A percentile compares a stretch with the other conserved stretches of the same genome.
These are phyloP conservation scores for Neofusicoccum ribis DNA, from an alignment of 2,329 filamentous ascomycete genomes.

Conservation along the genomic window DNA sequence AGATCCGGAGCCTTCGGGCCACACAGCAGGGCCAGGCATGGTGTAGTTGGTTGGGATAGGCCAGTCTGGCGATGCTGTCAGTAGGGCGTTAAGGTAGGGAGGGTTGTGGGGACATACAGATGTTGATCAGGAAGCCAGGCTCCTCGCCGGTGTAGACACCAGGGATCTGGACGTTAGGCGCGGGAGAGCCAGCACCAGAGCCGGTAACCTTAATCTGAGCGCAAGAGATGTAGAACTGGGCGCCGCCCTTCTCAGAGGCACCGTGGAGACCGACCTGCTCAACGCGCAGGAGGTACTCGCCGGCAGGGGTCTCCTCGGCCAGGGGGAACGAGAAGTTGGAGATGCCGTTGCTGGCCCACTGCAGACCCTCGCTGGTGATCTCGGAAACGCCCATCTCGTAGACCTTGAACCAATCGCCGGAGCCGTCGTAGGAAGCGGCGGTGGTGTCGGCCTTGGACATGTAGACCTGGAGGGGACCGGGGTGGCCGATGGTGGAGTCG, in stretches of 20 bases:
- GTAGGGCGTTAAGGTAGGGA: neutral
- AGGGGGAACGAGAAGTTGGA: slow-evolving; percentile 37
- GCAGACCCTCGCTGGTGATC: slow-evolving; percentile 36
- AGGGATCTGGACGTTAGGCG: slow-evolving; percentile 50
- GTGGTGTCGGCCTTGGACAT: slow-evolving; percentile 59
- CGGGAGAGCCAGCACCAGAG: slow-evolving; percentile 40
- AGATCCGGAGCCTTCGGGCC: slow-evolving; percentile 16
- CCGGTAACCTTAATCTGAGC: slow-evolving; percentile 51
- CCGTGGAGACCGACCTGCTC: slow-evolving; percentile 37
- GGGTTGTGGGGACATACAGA: neutral
- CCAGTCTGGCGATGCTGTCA: slow-evolving; percentile 24
- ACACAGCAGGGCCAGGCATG: slow-evolving; percentile 34
- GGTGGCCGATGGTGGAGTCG: slow-evolving; percentile 50
- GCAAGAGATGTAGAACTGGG: slow-evolving; percentile 38
- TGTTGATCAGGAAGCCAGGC: slow-evolving; percentile 53
- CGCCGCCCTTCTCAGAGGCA: slow-evolving; percentile 24
- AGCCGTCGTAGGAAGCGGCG: slow-evolving; percentile 68
- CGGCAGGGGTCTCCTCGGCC: slow-evolving; percentile 42
- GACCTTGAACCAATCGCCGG: slow-evolving; percentile 47
- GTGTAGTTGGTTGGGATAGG: slow-evolving; percentile 34
- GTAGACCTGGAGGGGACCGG: slow-evolving; percentile 40
- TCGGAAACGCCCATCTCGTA: slow-evolving; percentile 31
- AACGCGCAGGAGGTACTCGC: slow-evolving; percentile 40
- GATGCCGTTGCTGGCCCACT: slow-evolving; percentile 42
- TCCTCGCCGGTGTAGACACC: slow-evolving; percentile 51